Evolutionary conservation across 2,329 filamentous ascomycete genomes (phyloP).

Genomic region (Paramyrothecium sp.): DNA sequence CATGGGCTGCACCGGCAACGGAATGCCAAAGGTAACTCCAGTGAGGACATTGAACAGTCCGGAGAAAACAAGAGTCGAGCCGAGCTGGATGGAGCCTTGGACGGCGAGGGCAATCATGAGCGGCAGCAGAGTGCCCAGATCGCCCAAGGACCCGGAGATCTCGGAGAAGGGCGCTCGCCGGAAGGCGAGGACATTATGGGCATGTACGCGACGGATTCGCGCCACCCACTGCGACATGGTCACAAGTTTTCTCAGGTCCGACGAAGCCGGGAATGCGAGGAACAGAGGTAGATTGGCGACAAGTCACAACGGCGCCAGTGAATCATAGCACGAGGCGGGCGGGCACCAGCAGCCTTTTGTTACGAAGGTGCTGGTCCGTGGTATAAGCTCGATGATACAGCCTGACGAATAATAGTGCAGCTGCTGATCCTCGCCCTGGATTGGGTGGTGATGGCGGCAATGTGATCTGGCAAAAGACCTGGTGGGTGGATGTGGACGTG

Average conservation of each 20-base stretch:
- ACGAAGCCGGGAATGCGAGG: not conserved
- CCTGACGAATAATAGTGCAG: no score
- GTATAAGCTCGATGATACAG: no score
- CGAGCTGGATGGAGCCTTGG: constrained; percentile 75
- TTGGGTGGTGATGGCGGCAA: no score
- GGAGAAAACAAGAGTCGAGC: constrained; percentile 83
- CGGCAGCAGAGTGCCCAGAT: constrained; percentile 85
- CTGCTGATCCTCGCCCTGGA: no score
- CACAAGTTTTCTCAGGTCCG: not conserved
- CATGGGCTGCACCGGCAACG: constrained; percentile 88
- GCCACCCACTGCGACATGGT: constrained; percentile 17
- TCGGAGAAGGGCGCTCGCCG: constrained; percentile 58
- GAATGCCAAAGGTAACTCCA: constrained; percentile 80
- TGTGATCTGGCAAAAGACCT: no score
- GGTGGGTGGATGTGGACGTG: no score
- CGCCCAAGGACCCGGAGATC: constrained; percentile 83
- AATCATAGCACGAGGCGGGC: no score
- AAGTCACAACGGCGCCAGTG: not conserved
- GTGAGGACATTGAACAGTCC: constrained; percentile 85
- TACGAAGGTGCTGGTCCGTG: no score
- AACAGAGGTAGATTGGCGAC: not conserved
- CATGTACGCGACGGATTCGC: constrained; percentile 31
- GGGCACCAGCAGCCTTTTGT: no score
- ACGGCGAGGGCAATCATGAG: constrained; percentile 83
- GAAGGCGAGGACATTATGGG: constrained; percentile 49